Evolutionary conservation across 1,139 yeast species (phyloP).

Genomic region (Hemisphaericaspora xylanilytica): DNA sequence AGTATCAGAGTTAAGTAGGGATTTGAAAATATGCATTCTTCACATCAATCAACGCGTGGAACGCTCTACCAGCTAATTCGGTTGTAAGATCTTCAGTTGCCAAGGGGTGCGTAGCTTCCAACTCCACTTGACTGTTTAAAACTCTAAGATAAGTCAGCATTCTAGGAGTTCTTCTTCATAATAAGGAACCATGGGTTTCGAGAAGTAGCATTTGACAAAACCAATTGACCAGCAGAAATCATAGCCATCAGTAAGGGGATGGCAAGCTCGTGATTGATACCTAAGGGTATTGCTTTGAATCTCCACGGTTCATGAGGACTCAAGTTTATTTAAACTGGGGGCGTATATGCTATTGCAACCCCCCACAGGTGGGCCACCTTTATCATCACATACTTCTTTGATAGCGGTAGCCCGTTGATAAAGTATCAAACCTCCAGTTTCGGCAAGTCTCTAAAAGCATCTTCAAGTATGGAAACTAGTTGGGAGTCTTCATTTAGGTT

Average conservation of each 20-base stretch:
- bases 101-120: slow-evolving; percentile 1
- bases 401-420: too few relatives aligned
- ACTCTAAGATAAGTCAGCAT: not conserved
- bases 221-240: slow-evolving; percentile 1
- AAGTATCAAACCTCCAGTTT: too few relatives aligned
- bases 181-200: too few relatives aligned
- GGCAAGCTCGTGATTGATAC: not conserved
- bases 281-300: not conserved
- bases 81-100: not conserved
- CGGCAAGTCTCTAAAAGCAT: too few relatives aligned
- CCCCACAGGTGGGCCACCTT: slow-evolving; percentile 2
- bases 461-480: too few relatives aligned
- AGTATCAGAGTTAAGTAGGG: not conserved
- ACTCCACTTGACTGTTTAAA: not conserved
- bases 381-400: not conserved
- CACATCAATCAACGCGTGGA: slow-evolving; percentile 1
- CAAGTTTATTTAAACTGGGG: not conserved
- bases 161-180: not conserved
- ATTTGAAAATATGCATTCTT: slow-evolving; percentile 3
- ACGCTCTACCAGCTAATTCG: slow-evolving; percentile 1
- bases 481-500: too few relatives aligned
- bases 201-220: not conserved
- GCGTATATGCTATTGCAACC: not conserved
- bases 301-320: slow-evolving; percentile 1
- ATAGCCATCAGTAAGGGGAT: not conserved